Base-by-base conservation (phyloP, 2,329 filamentous ascomycete genomes). In the Calonectria fujianensis region DNA sequence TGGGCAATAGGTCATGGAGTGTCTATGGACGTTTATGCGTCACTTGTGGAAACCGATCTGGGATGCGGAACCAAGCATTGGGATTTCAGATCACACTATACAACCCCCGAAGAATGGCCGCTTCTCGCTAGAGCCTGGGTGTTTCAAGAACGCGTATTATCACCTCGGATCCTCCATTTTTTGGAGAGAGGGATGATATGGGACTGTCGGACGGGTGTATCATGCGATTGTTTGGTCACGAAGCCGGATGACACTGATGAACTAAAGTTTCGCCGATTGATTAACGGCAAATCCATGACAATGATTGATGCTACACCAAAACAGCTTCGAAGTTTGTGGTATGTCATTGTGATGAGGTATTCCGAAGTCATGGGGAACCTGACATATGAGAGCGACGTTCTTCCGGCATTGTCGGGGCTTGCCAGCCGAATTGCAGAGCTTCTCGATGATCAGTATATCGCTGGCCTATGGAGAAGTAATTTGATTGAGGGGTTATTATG, bases 91-190 rank as follows among this genome's bases (percentile, higher is more conserved):
- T n/a, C 24, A 35, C 32, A 35, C 59, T 39, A 29, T 20, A 18
- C 5, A 59, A 32, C 16, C 16, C 16, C 50, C 8, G 31, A 54
- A 3, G 69, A 75, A 24, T 76, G 69, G 69, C 73, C 75, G 13
- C 67, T 76, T 9, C 63, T 76, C 1, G 67, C 70, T 3, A 61
- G 76, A 0, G 76, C 73, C 1, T 77, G 76, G 76, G 76, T 77
- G 3, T 73, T 77, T 27, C 76, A 77, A 57, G 76, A 77, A 29
- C 66, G 72, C 2, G 31, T 77, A 14, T 39, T 77, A 16, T 76
- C 76, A 4, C 74, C 74, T 1, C 37, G 76, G 1, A 73, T 77
- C 31, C 72, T 77, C 16, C 74, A 76, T 45, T 74, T 69, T 50
- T 63, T 63, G 8, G 73, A 70, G 39, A 37, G 32, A 2, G 75